Base-by-base conservation (phyloP, 2,329 filamentous ascomycete genomes). In the Arthrobotrys iridis region DNA sequence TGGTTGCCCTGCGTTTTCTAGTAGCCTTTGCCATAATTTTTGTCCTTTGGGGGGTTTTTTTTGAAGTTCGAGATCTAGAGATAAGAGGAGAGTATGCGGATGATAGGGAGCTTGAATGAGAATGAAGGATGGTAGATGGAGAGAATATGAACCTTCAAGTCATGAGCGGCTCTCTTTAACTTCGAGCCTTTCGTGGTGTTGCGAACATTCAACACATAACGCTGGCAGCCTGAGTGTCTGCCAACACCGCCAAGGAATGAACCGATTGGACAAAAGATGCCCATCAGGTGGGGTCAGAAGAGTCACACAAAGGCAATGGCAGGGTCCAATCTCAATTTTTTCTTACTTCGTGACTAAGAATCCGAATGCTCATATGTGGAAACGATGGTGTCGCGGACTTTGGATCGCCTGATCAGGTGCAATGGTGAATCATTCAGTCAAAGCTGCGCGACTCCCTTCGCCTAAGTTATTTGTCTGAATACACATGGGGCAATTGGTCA, bases 391-490 rank as follows among this genome's bases (percentile, higher is more conserved):
- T n/a, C n/a, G n/a, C 22, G 33, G 52, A n/a, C 3, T 20, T 24
- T 24, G 28, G 22, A 52, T 37, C 67, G 46, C 67, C 59, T 43
- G 3, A 24, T 72, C 67, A 72, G 59, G 48, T 72, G 67, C 28
- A 52, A 59, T 72, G 40, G 67, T 72, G 67, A 72, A 65, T 72
- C 67, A 72, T 50, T 46, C n/a, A 24, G 24, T 28, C 15, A 13
- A 24, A 33, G 18, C 10, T 58, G 10, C 11, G 28, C 30, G 15
- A 6, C 8, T 33, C 10, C 10, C 28, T 10, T 10, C 4, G 10
- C 4, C 10, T 10, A 33, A 10, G 28, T 33, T 33, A 33, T 33
- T 10, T n/a, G n/a, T n/a, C n/a, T n/a, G n/a, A n/a, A n/a, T n/a
- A n/a, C n/a, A n/a, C n/a, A n/a, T n/a, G n/a, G n/a, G n/a, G n/a